A percentile compares a stretch with the other conserved stretches of the same genome.
These are phyloP conservation scores for Ilex aquifolium DNA, from an alignment of 257 asterid species.

Conservation along the genomic window DNA sequence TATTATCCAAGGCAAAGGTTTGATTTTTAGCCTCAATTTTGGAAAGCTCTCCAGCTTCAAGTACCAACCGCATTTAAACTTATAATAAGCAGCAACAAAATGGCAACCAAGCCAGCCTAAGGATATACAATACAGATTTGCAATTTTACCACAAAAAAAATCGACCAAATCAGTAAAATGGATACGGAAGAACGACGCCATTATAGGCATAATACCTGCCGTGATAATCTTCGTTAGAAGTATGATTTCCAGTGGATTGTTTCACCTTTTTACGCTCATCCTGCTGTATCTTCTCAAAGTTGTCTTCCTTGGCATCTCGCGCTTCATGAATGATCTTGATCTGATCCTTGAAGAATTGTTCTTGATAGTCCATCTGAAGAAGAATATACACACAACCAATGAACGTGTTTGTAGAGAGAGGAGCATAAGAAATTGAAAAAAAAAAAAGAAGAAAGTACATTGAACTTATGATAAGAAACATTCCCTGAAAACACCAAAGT, in stretches of 20 bases:
- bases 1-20: too few relatives aligned
- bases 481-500: not conserved
- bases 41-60: too few relatives aligned
- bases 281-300: constrained; percentile 3
- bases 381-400: not conserved
- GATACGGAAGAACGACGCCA: not conserved
- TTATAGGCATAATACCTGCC: not conserved
- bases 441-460: not conserved
- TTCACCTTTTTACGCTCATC: not conserved
- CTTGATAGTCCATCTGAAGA: constrained; percentile 1
- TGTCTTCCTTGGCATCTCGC: not conserved
- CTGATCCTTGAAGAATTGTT: constrained; percentile 1
- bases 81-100: not conserved
- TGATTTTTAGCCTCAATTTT: too few relatives aligned
- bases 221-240: not conserved
- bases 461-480: not conserved
- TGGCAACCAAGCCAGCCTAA: not conserved
- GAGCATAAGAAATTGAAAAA: not conserved
- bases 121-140: too few relatives aligned
- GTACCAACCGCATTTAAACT: too few relatives aligned
- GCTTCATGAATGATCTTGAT: not conserved
- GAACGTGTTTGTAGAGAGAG: not conserved
- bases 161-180: not conserved
- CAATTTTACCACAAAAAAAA: too few relatives aligned
- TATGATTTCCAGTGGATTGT: not conserved